Evolutionary conservation across 768 basidiomycete genomes (phyloP).

Genomic region (Macrolepiota albuminosa): DNA sequence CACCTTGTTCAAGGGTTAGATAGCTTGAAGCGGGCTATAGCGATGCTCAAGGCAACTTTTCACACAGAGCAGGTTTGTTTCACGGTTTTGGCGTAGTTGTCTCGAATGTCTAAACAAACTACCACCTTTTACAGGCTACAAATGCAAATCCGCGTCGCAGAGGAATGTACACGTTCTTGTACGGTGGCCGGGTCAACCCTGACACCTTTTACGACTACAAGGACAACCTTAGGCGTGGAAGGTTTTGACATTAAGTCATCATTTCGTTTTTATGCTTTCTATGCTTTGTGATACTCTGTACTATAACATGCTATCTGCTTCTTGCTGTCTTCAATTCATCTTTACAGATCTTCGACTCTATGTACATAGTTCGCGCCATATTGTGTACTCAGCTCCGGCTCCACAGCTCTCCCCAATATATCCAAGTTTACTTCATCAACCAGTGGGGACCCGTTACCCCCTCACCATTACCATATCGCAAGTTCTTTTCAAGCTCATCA

Average conservation of each 20-base stretch:
- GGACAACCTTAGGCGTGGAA: not conserved
- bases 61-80: not conserved
- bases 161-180: not conserved
- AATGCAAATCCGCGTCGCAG: not conserved
- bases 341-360: not conserved
- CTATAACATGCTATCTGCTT: not conserved
- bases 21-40: not conserved
- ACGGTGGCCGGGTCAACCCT: not conserved
- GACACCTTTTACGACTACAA: not conserved
- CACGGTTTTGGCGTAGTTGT: no score
- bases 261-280: not conserved
- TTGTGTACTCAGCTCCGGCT: no score
- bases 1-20: not conserved
- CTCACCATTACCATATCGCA: no score
- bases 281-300: not conserved
- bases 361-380: no score
- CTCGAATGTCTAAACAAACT: not conserved
- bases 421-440: no score
- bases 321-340: not conserved
- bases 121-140: not conserved
- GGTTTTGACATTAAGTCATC: not conserved
- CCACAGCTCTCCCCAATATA: no score
- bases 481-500: no score
- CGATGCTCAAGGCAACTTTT: not conserved
- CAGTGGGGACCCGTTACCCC: no score